A percentile compares a stretch with the other conserved stretches of the same genome.
Evolutionary conservation across 768 basidiomycete genomes (phyloP).

Genomic region (Goffeauzyma gilvescens): DNA sequence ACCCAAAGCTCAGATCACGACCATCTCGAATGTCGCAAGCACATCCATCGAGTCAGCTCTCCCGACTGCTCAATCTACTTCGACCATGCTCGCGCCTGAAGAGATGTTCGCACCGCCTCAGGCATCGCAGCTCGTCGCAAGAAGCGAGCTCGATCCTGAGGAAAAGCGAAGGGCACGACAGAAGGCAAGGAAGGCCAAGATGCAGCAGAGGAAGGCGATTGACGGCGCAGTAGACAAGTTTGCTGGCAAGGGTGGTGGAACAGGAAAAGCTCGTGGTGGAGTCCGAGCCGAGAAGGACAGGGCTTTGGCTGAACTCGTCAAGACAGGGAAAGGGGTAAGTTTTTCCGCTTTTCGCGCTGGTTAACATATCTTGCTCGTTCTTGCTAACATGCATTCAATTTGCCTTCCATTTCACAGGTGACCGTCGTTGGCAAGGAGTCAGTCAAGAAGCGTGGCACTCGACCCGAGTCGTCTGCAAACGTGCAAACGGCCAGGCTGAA

Average conservation of each 20-base stretch:
- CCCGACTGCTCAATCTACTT: constrained; percentile 55
- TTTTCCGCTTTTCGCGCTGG: not conserved
- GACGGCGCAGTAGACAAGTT: constrained; percentile 49
- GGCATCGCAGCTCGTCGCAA: constrained; percentile 41
- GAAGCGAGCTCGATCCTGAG: constrained; percentile 62
- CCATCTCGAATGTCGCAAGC: constrained; percentile 61
- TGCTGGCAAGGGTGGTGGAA: constrained; percentile 38
- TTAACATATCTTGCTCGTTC: not conserved
- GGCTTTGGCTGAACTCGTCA: constrained; percentile 65
- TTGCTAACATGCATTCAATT: not conserved
- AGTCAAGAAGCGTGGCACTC: constrained; percentile 9
- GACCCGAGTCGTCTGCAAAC: not conserved
- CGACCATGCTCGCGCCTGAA: constrained; percentile 78
- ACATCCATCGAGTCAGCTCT: constrained; percentile 75
- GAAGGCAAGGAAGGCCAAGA: constrained; percentile 35
- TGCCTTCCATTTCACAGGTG: too few relatives aligned
- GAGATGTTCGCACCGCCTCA: constrained; percentile 49
- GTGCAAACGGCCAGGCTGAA: constrained; percentile 5
- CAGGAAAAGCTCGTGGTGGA: constrained; percentile 58
- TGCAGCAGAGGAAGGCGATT: constrained; percentile 50
- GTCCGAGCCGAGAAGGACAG: constrained; percentile 68
- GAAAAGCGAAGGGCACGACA: constrained; percentile 53
- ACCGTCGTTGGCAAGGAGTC: constrained; percentile 29
- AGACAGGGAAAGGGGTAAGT: constrained; percentile 38
- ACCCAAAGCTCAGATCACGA: constrained; percentile 77